phyloP scores from a whole-genome alignment of 2,329 filamentous ascomycete genomes.

The Fusarium haematococcum region DNA sequence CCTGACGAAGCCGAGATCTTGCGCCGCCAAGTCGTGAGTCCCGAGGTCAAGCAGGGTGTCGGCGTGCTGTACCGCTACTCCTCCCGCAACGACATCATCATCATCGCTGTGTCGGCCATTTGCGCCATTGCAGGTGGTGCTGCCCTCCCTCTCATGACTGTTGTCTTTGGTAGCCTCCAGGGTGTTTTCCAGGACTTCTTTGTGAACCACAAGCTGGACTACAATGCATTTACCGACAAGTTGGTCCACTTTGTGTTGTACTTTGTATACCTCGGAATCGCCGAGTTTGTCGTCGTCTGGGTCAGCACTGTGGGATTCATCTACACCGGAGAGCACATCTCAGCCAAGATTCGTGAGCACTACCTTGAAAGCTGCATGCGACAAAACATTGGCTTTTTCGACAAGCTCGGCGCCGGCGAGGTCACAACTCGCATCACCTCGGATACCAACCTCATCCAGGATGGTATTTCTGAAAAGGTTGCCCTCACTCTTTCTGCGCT shows the following conservation, averaged over 20 bases:
- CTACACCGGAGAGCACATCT: constrained; percentile 84
- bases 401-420: constrained; percentile 92
- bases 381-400: constrained; percentile 93
- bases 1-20: constrained; percentile 75
- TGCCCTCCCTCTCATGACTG: constrained; percentile 82
- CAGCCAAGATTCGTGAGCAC: constrained; percentile 81
- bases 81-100: constrained; percentile 71
- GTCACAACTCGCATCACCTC: constrained; percentile 95
- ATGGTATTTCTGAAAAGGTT: constrained; percentile 92
- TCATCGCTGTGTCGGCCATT: constrained; percentile 71
- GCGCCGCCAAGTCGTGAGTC: constrained; percentile 74
- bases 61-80: constrained; percentile 78
- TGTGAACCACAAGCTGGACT: constrained; percentile 53
- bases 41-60: constrained; percentile 72
- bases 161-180: constrained; percentile 83
- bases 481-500: constrained; percentile 80
- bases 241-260: constrained; percentile 78
- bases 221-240: constrained; percentile 68
- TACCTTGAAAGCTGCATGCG: constrained; percentile 87
- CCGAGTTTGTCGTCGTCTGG: constrained; percentile 80
- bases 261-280: constrained; percentile 87
- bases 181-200: constrained; percentile 77
- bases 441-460: constrained; percentile 93
- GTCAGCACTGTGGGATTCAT: constrained; percentile 90
- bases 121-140: constrained; percentile 79